Conservation (phyloP, 306 rosid genomes). For the Citrullus colocynthis region DNA sequence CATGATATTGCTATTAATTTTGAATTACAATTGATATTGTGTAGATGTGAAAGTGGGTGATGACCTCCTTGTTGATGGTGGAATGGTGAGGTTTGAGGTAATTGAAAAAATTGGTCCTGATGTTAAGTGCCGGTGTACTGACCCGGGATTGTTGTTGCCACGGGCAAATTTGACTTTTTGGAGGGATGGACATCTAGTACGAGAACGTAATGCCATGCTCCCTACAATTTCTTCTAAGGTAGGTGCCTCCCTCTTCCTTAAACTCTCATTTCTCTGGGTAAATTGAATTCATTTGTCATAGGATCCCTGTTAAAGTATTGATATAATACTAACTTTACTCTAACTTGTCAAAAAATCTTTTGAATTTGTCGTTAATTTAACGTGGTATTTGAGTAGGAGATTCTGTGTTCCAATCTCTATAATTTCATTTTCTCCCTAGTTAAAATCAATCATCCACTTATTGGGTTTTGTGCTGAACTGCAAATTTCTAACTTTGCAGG, state of each 20-base stretch:
- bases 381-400: background rate
- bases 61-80: slow-evolving; percentile 95
- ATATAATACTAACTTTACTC: background rate
- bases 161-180: slow-evolving; percentile 97
- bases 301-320: background rate
- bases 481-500: background rate
- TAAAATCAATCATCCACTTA: background rate
- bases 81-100: slow-evolving; percentile 99
- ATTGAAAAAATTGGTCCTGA: slow-evolving; percentile 92
- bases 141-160: slow-evolving; percentile 90
- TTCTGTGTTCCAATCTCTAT: background rate
- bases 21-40: slow-evolving; percentile 10
- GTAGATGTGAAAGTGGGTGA: slow-evolving; percentile 88
- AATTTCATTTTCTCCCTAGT: background rate
- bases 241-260: background rate
- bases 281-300: background rate
- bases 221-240: slow-evolving; percentile 98
- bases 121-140: slow-evolving; percentile 89
- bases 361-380: background rate
- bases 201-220: slow-evolving; percentile 93
- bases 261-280: background rate
- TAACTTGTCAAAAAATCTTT: background rate
- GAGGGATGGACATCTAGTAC: slow-evolving; percentile 90
- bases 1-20: background rate
- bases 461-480: background rate